Percentiles rank a stretch among this genome's conserved stretches.
Conservation (phyloP, 345 rosid genomes). For the Populus ilicifolia region DNA sequence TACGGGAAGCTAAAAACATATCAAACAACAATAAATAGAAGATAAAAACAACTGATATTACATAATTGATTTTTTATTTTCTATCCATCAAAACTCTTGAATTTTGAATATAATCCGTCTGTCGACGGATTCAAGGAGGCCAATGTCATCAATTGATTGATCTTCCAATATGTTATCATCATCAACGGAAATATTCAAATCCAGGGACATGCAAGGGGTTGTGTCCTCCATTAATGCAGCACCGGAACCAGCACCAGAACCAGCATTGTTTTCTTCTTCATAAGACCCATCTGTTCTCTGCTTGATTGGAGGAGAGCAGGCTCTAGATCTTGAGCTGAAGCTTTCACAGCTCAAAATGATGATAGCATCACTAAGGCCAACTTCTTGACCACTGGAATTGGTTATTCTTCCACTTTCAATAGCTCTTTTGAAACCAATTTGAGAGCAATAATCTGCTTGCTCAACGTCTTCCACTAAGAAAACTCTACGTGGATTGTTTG, state of each 20-base stretch:
- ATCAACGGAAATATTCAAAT: slow-evolving; percentile 66
- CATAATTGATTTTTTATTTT: background rate
- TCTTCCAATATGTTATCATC: slow-evolving; percentile 36
- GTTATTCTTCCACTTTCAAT: slow-evolving; percentile 59
- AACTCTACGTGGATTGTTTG: slow-evolving; percentile 61
- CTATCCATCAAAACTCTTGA: slow-evolving; percentile 25
- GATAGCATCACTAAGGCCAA: slow-evolving; percentile 57
- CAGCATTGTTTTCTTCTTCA: slow-evolving; percentile 19
- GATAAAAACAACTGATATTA: background rate
- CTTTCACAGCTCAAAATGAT: slow-evolving; percentile 75
- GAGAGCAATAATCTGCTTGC: slow-evolving; percentile 62
- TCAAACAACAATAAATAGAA: background rate
- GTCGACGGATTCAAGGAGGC: slow-evolving; percentile 71
- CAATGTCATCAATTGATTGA: slow-evolving; percentile 53
- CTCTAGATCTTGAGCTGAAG: slow-evolving; percentile 68
- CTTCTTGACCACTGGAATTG: slow-evolving; percentile 42
- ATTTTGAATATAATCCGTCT: slow-evolving; percentile 48
- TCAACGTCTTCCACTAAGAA: slow-evolving; percentile 74
- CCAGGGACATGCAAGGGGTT: slow-evolving; percentile 48
- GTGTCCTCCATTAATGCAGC: slow-evolving; percentile 22
- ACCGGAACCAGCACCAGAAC: background rate
- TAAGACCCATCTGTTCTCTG: slow-evolving; percentile 36
- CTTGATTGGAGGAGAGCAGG: slow-evolving; percentile 48
- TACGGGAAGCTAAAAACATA: background rate
- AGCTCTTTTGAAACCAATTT: slow-evolving; percentile 63